Evolutionary conservation across 768 basidiomycete species (phyloP).

Genomic region (Rhodotorula sphaerocarpa): DNA sequence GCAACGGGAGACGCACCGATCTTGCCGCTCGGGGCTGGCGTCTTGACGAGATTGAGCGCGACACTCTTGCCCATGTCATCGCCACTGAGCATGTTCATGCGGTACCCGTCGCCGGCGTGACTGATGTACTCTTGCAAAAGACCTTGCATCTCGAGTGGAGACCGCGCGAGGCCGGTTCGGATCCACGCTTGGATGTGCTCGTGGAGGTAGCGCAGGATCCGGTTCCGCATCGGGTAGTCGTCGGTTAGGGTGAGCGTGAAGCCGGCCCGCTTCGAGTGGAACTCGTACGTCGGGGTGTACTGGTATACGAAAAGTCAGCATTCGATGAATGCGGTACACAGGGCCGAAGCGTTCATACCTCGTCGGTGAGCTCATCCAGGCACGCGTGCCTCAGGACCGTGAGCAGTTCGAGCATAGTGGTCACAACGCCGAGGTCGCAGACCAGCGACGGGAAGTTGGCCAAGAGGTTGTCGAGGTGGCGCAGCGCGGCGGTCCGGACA

Average conservation of each 20-base stretch:
- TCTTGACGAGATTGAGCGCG: conserved; percentile 75
- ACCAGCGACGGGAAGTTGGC: conserved; percentile 88
- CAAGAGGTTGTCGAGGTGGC: conserved; percentile 74
- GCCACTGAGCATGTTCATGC: conserved; percentile 55
- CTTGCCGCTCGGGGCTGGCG: conserved; percentile 67
- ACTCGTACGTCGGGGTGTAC: conserved; percentile 83
- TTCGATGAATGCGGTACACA: no score
- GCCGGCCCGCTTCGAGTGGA: conserved; percentile 64
- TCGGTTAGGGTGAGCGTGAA: conserved; percentile 75
- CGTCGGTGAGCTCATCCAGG: conserved; percentile 83
- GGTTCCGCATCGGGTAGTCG: conserved; percentile 72
- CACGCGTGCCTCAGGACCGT: conserved; percentile 79
- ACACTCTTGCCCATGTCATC: conserved; percentile 86
- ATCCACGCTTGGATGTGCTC: conserved; percentile 75
- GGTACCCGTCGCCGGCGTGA: conserved; percentile 39
- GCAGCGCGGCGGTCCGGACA: conserved; percentile 70
- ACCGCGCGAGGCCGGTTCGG: conserved; percentile 70
- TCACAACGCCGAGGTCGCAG: conserved; percentile 80
- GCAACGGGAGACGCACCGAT: conserved; percentile 52
- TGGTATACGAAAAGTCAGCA: no score
- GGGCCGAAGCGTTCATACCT: no score
- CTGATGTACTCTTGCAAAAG: conserved; percentile 87
- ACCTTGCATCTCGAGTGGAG: conserved; percentile 84
- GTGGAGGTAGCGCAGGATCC: conserved; percentile 68
- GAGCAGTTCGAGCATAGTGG: conserved; percentile 79